Evolutionary conservation across 2,329 filamentous ascomycete genomes (phyloP).

Genomic region (Penicillium verrucosum): DNA sequence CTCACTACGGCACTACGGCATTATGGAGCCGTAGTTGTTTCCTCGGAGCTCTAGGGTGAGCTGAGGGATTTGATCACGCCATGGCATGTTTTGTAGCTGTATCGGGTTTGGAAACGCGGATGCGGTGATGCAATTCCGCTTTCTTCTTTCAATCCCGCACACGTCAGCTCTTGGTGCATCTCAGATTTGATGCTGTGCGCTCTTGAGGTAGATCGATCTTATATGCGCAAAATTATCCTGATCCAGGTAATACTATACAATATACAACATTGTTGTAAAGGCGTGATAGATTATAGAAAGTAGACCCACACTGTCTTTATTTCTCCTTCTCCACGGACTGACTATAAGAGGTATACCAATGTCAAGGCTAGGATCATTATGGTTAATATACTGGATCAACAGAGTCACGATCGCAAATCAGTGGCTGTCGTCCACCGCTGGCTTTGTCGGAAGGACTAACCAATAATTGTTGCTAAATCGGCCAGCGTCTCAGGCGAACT

Average conservation of each 20-base stretch:
- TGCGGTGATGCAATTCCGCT: conserved; percentile 5
- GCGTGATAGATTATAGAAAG: not conserved
- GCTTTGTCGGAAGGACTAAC: conserved; percentile 8
- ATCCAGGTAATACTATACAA: not conserved
- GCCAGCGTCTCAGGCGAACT: conserved; percentile 16
- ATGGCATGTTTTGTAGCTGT: not conserved
- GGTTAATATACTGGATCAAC: not conserved
- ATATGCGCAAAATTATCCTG: not conserved
- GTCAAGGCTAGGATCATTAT: not conserved
- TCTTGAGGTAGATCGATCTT: not conserved
- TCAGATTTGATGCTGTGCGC: not conserved
- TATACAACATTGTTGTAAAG: no score
- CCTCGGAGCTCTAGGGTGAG: not conserved
- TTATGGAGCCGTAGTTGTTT: not conserved
- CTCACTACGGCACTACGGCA: not conserved
- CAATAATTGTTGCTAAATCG: conserved; percentile 9
- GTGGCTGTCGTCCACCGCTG: conserved; percentile 1
- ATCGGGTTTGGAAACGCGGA: not conserved
- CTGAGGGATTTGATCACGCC: conserved; percentile 4
- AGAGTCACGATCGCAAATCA: conserved; percentile 3
- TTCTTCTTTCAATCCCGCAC: not conserved
- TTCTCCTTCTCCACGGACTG: not conserved
- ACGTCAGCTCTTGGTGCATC: not conserved
- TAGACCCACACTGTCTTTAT: not conserved
- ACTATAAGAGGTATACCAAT: not conserved